Base-by-base conservation (phyloP, 495 filamentous ascomycete species). In the Bombardia bombarda region DNA sequence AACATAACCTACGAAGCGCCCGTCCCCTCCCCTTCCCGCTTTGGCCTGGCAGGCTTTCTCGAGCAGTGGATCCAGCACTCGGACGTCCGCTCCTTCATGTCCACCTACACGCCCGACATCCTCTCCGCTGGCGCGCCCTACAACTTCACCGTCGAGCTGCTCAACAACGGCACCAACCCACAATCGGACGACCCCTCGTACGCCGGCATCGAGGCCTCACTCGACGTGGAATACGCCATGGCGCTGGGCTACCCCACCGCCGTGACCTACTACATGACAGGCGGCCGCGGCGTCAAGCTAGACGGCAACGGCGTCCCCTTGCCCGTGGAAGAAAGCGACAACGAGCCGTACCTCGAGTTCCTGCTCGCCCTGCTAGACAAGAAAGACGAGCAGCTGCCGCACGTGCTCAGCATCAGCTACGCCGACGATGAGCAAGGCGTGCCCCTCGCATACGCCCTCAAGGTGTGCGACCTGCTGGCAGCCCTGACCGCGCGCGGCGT, bases 271-370 rank as follows among this genome's bases (percentile, higher is more conserved):
- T 87, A 81, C 56, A 75, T 72, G 35, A 87, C 83, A n/a, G 80
- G 68, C 1, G 80, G 80, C 3, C 70, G 73, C 4, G 80, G 77
- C 13, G 70, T 68, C 4, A 67, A 80, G 43, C 58, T 82, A 1
- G 69, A 77, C 4, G 68, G 78, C 18, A 56, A 73, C 3, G 75
- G 73, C 19, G 51, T 70, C 8, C 58, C 71, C 4, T 39, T 65
- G n/a, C 41, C 56, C 1, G 38, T 40, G 5, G 59, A 49, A 8
- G 58, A 63, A 6, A 75, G 80, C 49, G 60, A 75, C 31, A 90
- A 89, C 51, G 86, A 94, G 67, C 87, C 87, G 0, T 94, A 88
- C 55, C 71, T 95, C 3, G 83, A 90, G 24, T 86, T 86, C 51
- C 72, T 92, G 22, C 74, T 79, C 16, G 84, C 81, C 50, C 61